Conservation (phyloP, 129 eudicot genomes). For the Mikania micrantha region DNA sequence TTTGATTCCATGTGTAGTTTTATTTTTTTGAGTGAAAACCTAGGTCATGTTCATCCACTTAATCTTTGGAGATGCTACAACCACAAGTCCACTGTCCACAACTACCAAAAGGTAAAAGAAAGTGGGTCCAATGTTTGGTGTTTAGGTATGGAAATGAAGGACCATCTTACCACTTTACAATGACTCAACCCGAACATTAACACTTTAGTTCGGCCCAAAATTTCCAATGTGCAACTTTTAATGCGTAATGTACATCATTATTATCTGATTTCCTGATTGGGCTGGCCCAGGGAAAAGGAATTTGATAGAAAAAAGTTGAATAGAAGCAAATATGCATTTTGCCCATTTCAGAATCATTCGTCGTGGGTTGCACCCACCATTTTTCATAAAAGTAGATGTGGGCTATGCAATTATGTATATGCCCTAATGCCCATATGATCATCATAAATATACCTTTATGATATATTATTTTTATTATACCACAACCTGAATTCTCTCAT, state of each 20-base stretch:
- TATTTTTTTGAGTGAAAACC: neutral
- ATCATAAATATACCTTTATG: neutral
- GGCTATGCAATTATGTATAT: conserved; percentile 14
- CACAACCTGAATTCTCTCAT: neutral
- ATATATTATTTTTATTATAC: neutral
- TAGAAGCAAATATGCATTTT: conserved; percentile 25
- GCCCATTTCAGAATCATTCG: conserved; percentile 26
- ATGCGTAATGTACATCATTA: neutral
- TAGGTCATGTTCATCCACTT: no score
- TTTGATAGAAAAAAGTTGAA: conserved; percentile 20
- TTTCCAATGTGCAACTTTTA: neutral
- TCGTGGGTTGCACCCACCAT: conserved; percentile 33
- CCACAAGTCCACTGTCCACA: no score
- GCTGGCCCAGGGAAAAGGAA: conserved; percentile 27
- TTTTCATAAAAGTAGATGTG: conserved; percentile 26
- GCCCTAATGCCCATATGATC: conserved; percentile 7
- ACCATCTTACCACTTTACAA: conserved; percentile 20
- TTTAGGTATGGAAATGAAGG: conserved; percentile 28
- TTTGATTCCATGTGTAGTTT: no score
- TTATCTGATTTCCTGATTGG: conserved; percentile 20
- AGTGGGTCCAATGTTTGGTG: conserved; percentile 11
- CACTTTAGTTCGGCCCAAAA: neutral
- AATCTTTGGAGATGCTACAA: conserved; percentile 1
- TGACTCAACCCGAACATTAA: conserved; percentile 13
- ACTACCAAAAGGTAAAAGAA: conserved; percentile 4